Base-by-base conservation (phyloP, 2,329 filamentous ascomycete genomes). In the Phoma herbarum region DNA sequence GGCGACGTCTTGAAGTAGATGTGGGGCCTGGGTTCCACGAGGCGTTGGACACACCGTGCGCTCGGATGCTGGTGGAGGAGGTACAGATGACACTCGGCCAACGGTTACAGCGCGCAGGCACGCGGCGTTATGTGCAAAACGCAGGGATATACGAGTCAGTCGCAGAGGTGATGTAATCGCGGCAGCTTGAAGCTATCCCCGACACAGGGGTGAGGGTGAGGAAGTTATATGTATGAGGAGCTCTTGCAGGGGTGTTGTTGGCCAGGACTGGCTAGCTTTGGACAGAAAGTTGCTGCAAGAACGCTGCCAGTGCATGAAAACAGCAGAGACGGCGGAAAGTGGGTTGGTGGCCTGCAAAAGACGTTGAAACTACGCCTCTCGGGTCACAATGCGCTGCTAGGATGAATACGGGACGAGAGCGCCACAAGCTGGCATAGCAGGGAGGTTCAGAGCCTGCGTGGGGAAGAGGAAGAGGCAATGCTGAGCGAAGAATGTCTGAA, bases 1-100 rank as follows among this genome's bases (percentile, higher is more conserved):
- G 29, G 55, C 33, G 29, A 62, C 52, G 52, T 28, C 45, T 59
- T 67, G 39, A 67, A 68, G 61, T 63, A 66, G 57, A 64, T 28
- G 57, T 64, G 64, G 65, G 59, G 59, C 58, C 63, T n/a, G 52
- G 43, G 70, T 69, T 67, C 47, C 68, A 70, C 66, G 50, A 52
- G 59, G 57, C 54, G 63, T 57, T 65, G 60, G 61, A 57, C 39
- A 59, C 56, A 64, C 54, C 48, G 61, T 57, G 39, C 57, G 64
- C 61, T 48, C 45, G 53, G 60, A 52, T 60, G 33, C 62, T 63
- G 65, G 63, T 67, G 64, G 61, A 47, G 53, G 60, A 47, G 60
- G 60, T 55, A 65, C 64, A 59, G 59, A 54, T 59, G 59, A 50
- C 48, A 60, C 57, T 60, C 41, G 46, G 57, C 46, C 50, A 41